Base-by-base conservation (phyloP, 352 stramenopile species). In the Globisporangium middletonii region DNA sequence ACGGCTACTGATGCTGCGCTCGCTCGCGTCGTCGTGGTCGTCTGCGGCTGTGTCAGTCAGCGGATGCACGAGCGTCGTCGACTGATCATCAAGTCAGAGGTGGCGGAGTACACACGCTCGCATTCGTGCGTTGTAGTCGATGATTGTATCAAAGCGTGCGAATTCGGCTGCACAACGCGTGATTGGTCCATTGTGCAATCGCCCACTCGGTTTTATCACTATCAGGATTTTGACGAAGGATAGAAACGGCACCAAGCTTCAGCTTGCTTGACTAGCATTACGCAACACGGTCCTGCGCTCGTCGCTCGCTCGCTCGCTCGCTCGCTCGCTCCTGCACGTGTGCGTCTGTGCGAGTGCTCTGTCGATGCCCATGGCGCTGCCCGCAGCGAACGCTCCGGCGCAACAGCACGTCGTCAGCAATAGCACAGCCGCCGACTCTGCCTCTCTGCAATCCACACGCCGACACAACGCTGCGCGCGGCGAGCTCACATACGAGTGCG, bases 401-500 rank as follows among this genome's bases (percentile, higher is more conserved):
- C 33, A 38, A 45, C 41, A 45, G 41, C 41, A 12, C 33, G 33
- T 9, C 33, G 23, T 23, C 23, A 23, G 23, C 23, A 23, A 23
- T 41, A 9, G 15, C 41, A 13, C 18, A 13, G n/a, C 15, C 18
- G 7, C 41, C 15, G 18, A 18, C 8, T 48, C 43, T n/a, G 19
- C 43, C 43, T 26, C 43, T 48, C 18, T 27, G 6, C 9, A 3
- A 15, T 18, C 48, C 44, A 16, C 37, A 44, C 35, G 6, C 23
- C 53, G 23, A 12, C 16, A 64, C 2, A 64, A 55, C 43, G 53
- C 57, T n/a, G 65, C 62, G 54, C 50, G 35, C 0, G 80, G 80
- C 18, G 77, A 77, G 64, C 72, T 92, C 52, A 81, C 76, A 41
- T 92, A 92, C 63, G 73, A 89, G 58, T 49, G 80, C n/a, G 83